Conservation (phyloP, 148 eudicot species). For the Fagopyrum tataricum region DNA sequence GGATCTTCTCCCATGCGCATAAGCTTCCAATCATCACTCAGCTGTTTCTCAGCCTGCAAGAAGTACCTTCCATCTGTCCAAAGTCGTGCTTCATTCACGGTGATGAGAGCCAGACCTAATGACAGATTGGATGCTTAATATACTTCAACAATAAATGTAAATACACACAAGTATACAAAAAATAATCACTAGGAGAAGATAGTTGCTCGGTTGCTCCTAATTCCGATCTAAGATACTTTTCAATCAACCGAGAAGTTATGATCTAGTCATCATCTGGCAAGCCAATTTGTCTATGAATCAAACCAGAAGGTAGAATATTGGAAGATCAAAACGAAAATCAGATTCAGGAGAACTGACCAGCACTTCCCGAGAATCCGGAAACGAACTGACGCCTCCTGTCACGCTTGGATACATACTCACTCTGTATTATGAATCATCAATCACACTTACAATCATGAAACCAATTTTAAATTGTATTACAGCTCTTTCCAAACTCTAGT, state of each 20-base stretch:
- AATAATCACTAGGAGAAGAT: background rate
- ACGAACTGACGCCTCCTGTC: conserved; percentile 82
- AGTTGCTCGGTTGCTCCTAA: background rate
- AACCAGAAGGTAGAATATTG: background rate
- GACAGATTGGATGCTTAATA: background rate
- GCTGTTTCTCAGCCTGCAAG: conserved; percentile 70
- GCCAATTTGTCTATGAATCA: no score
- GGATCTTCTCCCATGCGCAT: conserved; percentile 97
- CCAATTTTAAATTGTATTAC: background rate
- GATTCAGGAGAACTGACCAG: conserved; percentile 40
- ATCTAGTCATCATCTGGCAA: background rate
- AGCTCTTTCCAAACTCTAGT: background rate
- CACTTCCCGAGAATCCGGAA: conserved; percentile 89
- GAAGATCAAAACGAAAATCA: background rate
- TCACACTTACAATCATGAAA: conserved; percentile 1
- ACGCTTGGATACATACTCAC: conserved; percentile 83
- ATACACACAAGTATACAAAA: background rate
- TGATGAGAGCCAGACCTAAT: conserved; percentile 80
- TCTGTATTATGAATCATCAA: conserved; percentile 32
- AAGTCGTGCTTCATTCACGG: conserved; percentile 68
- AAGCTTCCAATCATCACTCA: conserved; percentile 75
- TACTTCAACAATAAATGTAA: conserved; percentile 11
- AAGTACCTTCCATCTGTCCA: conserved; percentile 99
- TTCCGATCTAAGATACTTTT: background rate
- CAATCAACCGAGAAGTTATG: background rate